Evolutionary conservation across 1,284 basidiomycete genomes (phyloP).

Genomic region (Moesziomyces sp.): DNA sequence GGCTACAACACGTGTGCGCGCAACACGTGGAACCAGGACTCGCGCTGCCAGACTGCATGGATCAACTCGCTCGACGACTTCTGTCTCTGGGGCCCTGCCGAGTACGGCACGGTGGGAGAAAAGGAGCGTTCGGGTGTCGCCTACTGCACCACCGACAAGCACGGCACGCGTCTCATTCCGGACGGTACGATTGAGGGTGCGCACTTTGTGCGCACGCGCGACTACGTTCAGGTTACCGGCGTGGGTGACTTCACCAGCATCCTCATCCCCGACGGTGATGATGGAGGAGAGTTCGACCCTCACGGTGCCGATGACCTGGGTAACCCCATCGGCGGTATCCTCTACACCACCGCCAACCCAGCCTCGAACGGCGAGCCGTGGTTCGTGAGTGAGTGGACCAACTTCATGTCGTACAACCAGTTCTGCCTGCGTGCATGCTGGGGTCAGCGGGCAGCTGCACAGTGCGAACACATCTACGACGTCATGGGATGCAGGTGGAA

Average conservation of each 20-base stretch:
- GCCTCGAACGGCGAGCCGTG: slow-evolving; percentile 38
- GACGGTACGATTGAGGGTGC: slow-evolving; percentile 61
- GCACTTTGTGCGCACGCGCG: slow-evolving; percentile 61
- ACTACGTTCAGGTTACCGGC: slow-evolving; percentile 65
- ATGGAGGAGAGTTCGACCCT: slow-evolving; percentile 63
- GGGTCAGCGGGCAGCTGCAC: slow-evolving; percentile 46
- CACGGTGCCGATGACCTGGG: slow-evolving; percentile 61
- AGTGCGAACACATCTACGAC: slow-evolving; percentile 65
- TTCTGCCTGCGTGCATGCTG: slow-evolving; percentile 64
- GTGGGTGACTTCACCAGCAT: slow-evolving; percentile 55
- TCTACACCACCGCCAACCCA: slow-evolving; percentile 61
- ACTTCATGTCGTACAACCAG: slow-evolving; percentile 60
- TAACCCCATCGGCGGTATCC: slow-evolving; percentile 62
- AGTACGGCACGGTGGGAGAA: slow-evolving; percentile 53
- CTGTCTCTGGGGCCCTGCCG: slow-evolving; percentile 61
- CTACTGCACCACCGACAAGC: slow-evolving; percentile 63
- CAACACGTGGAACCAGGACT: slow-evolving; percentile 53
- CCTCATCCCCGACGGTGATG: slow-evolving; percentile 46
- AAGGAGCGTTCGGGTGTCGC: slow-evolving; percentile 59
- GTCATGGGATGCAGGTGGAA: slow-evolving; percentile 63
- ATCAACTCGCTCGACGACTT: slow-evolving; percentile 63
- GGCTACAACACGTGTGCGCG: slow-evolving; percentile 57
- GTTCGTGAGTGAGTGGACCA: slow-evolving; percentile 56
- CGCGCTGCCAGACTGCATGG: slow-evolving; percentile 62
- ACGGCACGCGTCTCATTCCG: slow-evolving; percentile 65